Conservation (phyloP, 257 asterid species). For the Solanum sitiens region DNA sequence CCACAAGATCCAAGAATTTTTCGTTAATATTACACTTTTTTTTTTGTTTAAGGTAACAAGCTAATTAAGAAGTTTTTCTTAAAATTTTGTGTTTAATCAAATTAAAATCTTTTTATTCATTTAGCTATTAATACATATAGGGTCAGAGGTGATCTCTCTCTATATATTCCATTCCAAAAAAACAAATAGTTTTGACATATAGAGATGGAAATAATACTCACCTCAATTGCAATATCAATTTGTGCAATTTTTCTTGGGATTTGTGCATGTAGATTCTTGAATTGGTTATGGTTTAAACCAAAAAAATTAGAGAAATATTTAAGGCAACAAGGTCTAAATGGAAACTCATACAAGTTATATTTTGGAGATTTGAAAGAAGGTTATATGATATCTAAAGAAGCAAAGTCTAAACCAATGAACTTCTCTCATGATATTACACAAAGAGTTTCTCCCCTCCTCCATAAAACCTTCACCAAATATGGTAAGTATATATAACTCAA, state of each 20-base stretch:
- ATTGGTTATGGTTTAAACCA: conserved; percentile 15
- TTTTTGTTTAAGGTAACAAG: too few relatives aligned
- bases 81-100: too few relatives aligned
- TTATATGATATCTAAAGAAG: not conserved
- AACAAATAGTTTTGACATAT: not conserved
- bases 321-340: conserved; percentile 9
- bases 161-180: not conserved
- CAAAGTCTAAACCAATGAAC: conserved; percentile 9
- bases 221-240: not conserved
- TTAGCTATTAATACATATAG: too few relatives aligned
- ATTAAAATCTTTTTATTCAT: too few relatives aligned
- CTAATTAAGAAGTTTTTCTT: too few relatives aligned
- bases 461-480: conserved; percentile 1
- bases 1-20: too few relatives aligned
- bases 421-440: conserved; percentile 7
- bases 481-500: not conserved
- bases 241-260: not conserved
- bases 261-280: conserved; percentile 9
- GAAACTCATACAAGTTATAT: conserved; percentile 11
- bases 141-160: too few relatives aligned
- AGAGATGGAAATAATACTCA: not conserved
- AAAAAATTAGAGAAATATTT: conserved; percentile 17
- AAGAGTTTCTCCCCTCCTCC: conserved; percentile 7
- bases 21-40: too few relatives aligned
- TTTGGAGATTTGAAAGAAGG: conserved; percentile 18